phyloP scores from a whole-genome alignment of 257 asterid species.

The Cruciata laevipes region DNA sequence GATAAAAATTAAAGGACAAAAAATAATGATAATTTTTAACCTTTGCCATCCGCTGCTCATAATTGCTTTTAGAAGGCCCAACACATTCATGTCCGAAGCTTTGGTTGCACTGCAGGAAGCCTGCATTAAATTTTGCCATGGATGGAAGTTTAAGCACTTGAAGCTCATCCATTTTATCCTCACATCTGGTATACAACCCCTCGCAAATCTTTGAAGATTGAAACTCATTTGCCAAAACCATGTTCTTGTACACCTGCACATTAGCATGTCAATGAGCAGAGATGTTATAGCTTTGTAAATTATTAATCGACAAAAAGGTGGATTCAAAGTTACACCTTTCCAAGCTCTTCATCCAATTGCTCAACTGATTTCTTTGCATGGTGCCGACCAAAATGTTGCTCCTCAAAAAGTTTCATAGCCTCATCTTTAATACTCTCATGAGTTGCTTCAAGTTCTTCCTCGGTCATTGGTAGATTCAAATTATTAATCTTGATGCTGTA shows the following conservation, averaged over 20 bases:
- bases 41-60: conserved; percentile 87
- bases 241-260: conserved; percentile 56
- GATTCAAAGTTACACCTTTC: conserved; percentile 39
- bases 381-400: conserved; percentile 91
- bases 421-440: conserved; percentile 59
- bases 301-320: neutral
- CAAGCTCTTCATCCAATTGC: conserved; percentile 66
- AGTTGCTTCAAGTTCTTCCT: conserved; percentile 47
- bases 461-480: conserved; percentile 53
- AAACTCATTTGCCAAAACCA: conserved; percentile 61
- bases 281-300: neutral
- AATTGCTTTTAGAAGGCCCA: conserved; percentile 81
- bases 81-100: conserved; percentile 78
- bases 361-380: conserved; percentile 92
- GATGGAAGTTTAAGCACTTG: conserved; percentile 95
- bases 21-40: conserved; percentile 26
- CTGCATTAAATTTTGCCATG: conserved; percentile 95
- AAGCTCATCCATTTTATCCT: conserved; percentile 94
- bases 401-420: conserved; percentile 61
- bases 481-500: conserved; percentile 49
- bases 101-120: conserved; percentile 83
- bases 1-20: neutral
- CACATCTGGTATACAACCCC: conserved; percentile 64
- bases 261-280: conserved; percentile 23
- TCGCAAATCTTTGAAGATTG: conserved; percentile 87